These are phyloP conservation scores for Chrysochromulina tobinii DNA, from an alignment of 78 protist genomes.

Conservation along the genomic window DNA sequence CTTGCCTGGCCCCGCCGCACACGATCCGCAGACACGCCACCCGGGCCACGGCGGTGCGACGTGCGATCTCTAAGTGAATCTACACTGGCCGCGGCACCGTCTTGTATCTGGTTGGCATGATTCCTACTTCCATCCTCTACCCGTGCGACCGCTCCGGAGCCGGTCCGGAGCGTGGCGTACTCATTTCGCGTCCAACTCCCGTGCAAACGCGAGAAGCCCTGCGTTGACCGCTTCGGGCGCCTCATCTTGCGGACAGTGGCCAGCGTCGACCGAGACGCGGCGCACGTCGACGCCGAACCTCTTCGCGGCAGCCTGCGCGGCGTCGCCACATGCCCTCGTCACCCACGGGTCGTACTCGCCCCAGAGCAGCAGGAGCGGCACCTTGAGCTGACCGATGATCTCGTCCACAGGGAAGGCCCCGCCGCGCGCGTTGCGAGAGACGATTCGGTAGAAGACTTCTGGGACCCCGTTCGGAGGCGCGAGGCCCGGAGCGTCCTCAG, in stretches of 20 bases:
- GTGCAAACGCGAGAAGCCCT: neutral
- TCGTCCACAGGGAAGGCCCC: neutral
- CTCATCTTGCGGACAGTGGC: constrained; percentile 19
- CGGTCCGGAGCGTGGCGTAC: too few species aligned
- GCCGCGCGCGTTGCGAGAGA: neutral
- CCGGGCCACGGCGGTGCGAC: too few species aligned
- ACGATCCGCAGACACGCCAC: too few species aligned
- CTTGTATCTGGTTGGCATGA: too few species aligned
- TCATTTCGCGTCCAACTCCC: too few species aligned
- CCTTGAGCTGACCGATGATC: neutral
- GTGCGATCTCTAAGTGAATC: too few species aligned
- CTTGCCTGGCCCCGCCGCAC: too few species aligned
- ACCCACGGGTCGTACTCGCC: constrained; percentile 14
- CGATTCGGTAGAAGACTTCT: neutral
- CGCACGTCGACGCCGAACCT: too few species aligned
- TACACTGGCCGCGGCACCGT: too few species aligned
- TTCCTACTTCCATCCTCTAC: too few species aligned
- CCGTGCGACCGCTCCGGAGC: too few species aligned
- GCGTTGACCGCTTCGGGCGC: neutral
- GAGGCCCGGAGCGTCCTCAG: neutral
- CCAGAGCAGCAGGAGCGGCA: neutral
- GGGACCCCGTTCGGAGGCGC: neutral
- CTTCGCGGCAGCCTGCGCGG: neutral
- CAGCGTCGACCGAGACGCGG: neutral
- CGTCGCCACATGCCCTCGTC: neutral